Evolutionary conservation across 805 yeast genomes (phyloP).

Genomic region (Metschnikowia borealis): DNA sequence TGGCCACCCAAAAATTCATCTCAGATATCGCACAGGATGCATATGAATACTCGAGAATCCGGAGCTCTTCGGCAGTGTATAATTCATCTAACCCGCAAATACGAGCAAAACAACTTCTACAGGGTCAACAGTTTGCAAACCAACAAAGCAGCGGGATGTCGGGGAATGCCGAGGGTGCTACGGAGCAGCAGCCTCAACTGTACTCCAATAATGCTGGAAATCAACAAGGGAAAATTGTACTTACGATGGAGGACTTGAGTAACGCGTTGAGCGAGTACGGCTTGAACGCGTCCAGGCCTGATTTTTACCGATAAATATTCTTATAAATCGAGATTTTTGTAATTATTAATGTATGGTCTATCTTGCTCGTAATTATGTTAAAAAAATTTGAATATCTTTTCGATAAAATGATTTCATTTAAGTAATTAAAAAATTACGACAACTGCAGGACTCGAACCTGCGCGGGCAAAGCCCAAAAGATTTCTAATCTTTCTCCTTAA

Average conservation of each 20-base stretch:
- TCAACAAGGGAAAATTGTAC: conserved; percentile 71
- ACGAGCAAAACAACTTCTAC: conserved; percentile 70
- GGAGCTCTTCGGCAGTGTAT: conserved; percentile 85
- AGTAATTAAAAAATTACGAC: conserved; percentile 44
- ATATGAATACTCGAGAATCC: conserved; percentile 87
- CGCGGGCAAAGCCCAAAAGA: conserved; percentile 76
- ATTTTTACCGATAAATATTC: conserved; percentile 67
- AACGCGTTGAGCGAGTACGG: conserved; percentile 93
- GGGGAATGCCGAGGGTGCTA: conserved; percentile 18
- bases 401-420: too few relatives aligned
- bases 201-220: conserved; percentile 43
- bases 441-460: conserved; percentile 77
- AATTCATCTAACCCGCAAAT: conserved; percentile 82
- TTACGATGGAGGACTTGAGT: conserved; percentile 90
- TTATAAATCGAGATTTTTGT: not conserved
- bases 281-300: conserved; percentile 84
- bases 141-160: conserved; percentile 30
- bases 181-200: conserved; percentile 33
- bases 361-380: too few relatives aligned
- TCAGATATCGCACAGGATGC: conserved; percentile 96
- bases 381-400: too few relatives aligned
- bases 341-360: too few relatives aligned
- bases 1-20: conserved; percentile 94
- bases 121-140: conserved; percentile 55
- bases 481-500: conserved; percentile 75